Base-by-base conservation (phyloP, 805 yeast genomes). In the Gaillardinia entomophila region DNA sequence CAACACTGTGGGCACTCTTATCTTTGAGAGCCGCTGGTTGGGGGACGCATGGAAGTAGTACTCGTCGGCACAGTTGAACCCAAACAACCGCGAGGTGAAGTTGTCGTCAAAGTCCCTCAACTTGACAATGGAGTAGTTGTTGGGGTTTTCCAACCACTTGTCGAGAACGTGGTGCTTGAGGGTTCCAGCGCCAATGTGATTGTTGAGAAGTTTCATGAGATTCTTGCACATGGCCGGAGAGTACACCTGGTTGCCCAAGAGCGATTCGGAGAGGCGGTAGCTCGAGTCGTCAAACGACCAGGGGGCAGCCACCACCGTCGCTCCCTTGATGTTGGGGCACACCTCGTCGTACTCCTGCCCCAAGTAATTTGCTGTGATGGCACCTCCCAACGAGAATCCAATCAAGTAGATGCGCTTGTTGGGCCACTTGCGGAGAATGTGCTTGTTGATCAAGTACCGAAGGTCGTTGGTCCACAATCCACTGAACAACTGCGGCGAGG, bases 381-480 rank as follows among this genome's bases (percentile, higher is more conserved):
- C 65, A 7, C 85, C 83, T 25, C 94, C 94, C 39, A 83, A 73
- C 1, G 89, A 81, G 42, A 75, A 78, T 0, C 89, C 92, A 27
- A 77, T 68, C 10, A 77, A 65, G 47, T 70, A 82, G n/a, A 83
- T 64, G 37, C 75, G 72, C 55, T 82, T 79, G 19, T 66, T 57
- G 20, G 88, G 87, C 61, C 73, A 75, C 33, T 64, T 65, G 22
- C 49, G 45, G 40, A 68, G 64, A 30, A 81, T 61, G 36, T 66
- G 58, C 42, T 64, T 71, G 32, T 70, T 65, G 32, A 82, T 58
- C 35, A 78, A 66, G 48, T 73, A 76, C 40, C 85, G 66, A 33
- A 83, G 52, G 50, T 83, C 94, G 40, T 71, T 76, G 5, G 89
- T 82, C 57, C 82, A 75, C 30, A 79, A 61, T 0, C 81, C 94